Evolutionary conservation across 345 rosid genomes (phyloP).

Genomic region (Triadica sebifera): DNA sequence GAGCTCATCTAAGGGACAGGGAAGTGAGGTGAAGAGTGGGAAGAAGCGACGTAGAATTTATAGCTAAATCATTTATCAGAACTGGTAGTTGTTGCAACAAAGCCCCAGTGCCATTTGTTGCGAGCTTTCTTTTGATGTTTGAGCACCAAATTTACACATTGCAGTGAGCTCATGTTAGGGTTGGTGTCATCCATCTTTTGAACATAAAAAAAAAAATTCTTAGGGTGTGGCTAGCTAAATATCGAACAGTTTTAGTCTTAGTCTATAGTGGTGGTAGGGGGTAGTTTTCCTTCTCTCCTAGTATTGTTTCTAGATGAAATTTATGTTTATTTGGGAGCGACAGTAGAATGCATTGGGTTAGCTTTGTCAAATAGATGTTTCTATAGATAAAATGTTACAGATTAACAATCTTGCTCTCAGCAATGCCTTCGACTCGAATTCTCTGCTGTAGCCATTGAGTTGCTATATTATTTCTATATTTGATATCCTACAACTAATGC

Average conservation of each 20-base stretch:
- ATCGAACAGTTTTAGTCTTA: constrained; percentile 23
- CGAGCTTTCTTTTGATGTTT: constrained; percentile 12
- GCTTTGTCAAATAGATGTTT: constrained; percentile 26
- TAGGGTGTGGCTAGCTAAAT: constrained; percentile 11
- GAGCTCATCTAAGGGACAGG: constrained; percentile 45
- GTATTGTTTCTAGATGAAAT: constrained; percentile 23
- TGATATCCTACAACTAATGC: no score
- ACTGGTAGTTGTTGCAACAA: not conserved
- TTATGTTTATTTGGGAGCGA: constrained; percentile 17
- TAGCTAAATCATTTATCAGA: not conserved
- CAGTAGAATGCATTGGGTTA: constrained; percentile 32
- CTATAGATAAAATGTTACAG: constrained; percentile 26
- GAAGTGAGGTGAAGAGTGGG: constrained; percentile 49
- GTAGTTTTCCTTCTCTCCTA: not conserved
- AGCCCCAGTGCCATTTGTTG: constrained; percentile 4
- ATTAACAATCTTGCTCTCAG: constrained; percentile 11
- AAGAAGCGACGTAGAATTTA: constrained; percentile 58
- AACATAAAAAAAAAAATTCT: not conserved
- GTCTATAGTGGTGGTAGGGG: constrained; percentile 35
- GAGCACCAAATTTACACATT: constrained; percentile 10
- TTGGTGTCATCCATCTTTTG: not conserved
- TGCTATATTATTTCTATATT: not conserved
- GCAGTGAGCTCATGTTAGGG: constrained; percentile 23
- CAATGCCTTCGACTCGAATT: constrained; percentile 1
- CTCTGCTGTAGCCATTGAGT: not conserved